Percentiles rank a stretch among this genome's conserved stretches.
Conservation (phyloP, 2,329 filamentous ascomycete species). For the Fusarium sp. region DNA sequence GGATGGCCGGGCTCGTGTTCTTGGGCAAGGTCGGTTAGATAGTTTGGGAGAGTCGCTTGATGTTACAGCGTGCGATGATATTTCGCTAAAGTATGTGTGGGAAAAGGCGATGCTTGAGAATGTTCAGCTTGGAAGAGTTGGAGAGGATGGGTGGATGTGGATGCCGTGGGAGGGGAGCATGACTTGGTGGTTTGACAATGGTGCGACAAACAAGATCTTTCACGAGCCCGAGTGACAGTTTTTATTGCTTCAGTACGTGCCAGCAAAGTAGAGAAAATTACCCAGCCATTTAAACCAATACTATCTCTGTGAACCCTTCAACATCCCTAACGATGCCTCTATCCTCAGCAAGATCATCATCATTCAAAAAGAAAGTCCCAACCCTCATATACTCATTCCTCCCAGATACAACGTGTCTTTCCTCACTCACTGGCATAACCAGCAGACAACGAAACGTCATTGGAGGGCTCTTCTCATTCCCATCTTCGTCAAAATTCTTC, state of each 20-base stretch:
- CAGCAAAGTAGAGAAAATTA: rapidly evolving
- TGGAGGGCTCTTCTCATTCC: not conserved
- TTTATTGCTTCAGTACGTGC: not conserved
- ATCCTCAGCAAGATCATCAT: not conserved
- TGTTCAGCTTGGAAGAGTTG: not conserved
- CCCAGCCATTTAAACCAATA: not conserved
- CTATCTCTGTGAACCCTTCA: not conserved
- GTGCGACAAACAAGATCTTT: too few species aligned
- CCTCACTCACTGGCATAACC: not conserved
- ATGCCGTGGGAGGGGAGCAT: not conserved
- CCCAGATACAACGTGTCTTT: not conserved
- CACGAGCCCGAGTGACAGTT: too few species aligned
- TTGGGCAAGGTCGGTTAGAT: not conserved
- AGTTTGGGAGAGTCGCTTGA: not conserved
- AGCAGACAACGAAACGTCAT: not conserved
- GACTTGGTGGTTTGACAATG: not conserved
- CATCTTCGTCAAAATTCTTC: not conserved
- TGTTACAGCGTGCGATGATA: not conserved
- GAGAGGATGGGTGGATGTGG: not conserved
- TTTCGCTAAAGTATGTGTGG: not conserved
- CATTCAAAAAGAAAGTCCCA: not conserved
- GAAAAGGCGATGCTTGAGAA: not conserved
- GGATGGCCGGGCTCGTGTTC: not conserved
- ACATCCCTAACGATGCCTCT: not conserved
- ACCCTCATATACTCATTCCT: not conserved